A percentile compares a stretch with the other conserved stretches of the same genome.
Evolutionary conservation across 257 asterid genomes (phyloP).

Genomic region (Przewalskia tangutica): DNA sequence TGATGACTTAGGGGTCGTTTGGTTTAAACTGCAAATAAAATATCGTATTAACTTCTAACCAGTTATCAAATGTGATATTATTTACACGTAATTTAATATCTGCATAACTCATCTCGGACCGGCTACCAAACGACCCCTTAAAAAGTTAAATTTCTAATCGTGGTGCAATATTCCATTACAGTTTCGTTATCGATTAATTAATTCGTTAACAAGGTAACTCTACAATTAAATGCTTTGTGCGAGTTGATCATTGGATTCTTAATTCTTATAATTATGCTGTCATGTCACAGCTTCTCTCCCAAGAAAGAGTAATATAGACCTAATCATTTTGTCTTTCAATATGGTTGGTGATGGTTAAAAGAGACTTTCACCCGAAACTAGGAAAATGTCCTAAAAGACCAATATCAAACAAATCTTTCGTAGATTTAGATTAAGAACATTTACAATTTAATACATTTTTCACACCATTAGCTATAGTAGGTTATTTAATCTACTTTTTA

Average conservation of each 20-base stretch:
- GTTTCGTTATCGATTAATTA: background rate
- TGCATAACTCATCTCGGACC: too few species aligned
- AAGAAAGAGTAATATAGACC: background rate
- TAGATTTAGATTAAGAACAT: background rate
- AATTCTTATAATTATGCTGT: background rate
- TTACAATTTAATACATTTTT: background rate
- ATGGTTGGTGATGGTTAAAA: background rate
- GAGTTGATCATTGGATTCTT: background rate
- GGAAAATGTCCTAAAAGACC: too few species aligned
- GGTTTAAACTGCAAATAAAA: too few species aligned
- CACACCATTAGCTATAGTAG: background rate
- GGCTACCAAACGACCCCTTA: too few species aligned
- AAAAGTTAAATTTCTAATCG: background rate
- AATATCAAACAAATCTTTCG: background rate
- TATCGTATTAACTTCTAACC: too few species aligned
- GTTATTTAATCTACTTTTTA: background rate
- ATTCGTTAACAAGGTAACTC: background rate
- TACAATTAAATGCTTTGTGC: background rate
- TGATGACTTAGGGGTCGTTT: too few species aligned
- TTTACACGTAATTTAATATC: too few species aligned
- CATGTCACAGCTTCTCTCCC: background rate
- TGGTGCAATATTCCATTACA: background rate
- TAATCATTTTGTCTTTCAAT: conserved; percentile 2
- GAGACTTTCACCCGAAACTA: background rate
- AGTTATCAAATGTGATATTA: too few species aligned